Percentiles rank a stretch among this genome's conserved stretches.
Evolutionary conservation across 306 rosid species (phyloP).

Genomic region (Lathyrus sativus): DNA sequence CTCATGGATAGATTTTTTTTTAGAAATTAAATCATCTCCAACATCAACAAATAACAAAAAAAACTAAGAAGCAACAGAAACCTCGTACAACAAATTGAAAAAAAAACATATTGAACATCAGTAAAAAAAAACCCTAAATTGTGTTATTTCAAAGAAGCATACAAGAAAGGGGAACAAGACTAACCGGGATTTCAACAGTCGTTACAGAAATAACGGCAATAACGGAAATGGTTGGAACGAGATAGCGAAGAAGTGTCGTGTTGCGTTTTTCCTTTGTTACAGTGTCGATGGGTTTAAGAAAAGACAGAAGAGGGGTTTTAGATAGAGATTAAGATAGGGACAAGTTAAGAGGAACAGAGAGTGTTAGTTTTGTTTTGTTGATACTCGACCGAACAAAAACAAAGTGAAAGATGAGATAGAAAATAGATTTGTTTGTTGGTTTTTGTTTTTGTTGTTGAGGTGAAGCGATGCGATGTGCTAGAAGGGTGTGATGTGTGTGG

Average conservation of each 20-base stretch:
- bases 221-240: slow-evolving; percentile 3
- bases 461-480: neutral
- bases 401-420: too few relatives aligned
- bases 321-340: slow-evolving; percentile 17
- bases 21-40: neutral
- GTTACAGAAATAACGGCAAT: slow-evolving; percentile 12
- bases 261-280: slow-evolving; percentile 6
- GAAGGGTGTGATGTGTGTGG: neutral
- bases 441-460: neutral
- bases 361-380: neutral
- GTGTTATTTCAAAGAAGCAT: neutral
- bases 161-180: slow-evolving; percentile 25
- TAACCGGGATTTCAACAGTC: slow-evolving; percentile 49
- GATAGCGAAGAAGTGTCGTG: neutral
- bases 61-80: neutral
- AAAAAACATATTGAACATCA: neutral
- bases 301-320: slow-evolving; percentile 25
- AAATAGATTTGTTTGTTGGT: too few relatives aligned
- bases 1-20: neutral
- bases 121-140: slow-evolving; percentile 24
- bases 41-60: neutral
- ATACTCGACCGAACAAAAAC: too few relatives aligned
- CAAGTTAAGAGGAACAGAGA: neutral
- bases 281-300: slow-evolving; percentile 27
- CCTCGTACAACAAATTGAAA: slow-evolving; percentile 16